Evolutionary conservation across 768 basidiomycete species (phyloP).

Genomic region (Pleurotus giganteus): DNA sequence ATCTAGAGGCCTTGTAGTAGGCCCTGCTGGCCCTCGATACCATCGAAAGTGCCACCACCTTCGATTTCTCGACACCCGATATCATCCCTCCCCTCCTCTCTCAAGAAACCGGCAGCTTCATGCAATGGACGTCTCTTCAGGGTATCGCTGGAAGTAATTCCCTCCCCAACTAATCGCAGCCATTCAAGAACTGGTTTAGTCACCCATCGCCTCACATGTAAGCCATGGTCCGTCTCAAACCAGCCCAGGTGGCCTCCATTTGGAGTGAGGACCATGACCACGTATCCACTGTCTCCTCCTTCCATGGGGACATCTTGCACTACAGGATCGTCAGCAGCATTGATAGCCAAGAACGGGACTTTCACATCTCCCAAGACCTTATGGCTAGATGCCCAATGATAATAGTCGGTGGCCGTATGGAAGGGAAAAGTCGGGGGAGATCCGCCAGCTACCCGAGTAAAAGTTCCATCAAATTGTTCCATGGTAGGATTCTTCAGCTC

Average conservation of each 20-base stretch:
- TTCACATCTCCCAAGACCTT: slow-evolving; percentile 53
- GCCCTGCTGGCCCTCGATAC: slow-evolving; percentile 51
- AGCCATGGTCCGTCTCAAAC: slow-evolving; percentile 54
- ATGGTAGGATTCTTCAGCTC: slow-evolving; percentile 53
- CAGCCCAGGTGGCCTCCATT: slow-evolving; percentile 82
- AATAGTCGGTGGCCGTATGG: slow-evolving; percentile 43
- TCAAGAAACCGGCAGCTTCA: slow-evolving; percentile 56
- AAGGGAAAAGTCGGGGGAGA: slow-evolving; percentile 54
- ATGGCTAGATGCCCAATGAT: slow-evolving; percentile 58
- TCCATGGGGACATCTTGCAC: slow-evolving; percentile 62
- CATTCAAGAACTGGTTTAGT: slow-evolving; percentile 73
- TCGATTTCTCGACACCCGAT: slow-evolving; percentile 60
- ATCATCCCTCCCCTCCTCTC: slow-evolving; percentile 53
- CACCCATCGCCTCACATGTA: slow-evolving; percentile 57
- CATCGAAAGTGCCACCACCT: slow-evolving; percentile 51
- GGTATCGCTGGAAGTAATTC: slow-evolving; percentile 37
- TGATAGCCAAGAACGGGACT: slow-evolving; percentile 75
- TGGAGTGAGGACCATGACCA: slow-evolving; percentile 59
- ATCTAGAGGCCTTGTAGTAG: slow-evolving; percentile 58
- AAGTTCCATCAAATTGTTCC: slow-evolving; percentile 55
- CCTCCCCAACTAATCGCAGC: slow-evolving; percentile 57
- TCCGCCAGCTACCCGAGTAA: slow-evolving; percentile 72
- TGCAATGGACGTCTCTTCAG: slow-evolving; percentile 31
- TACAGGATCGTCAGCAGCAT: slow-evolving; percentile 77
- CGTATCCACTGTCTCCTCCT: slow-evolving; percentile 48